Conservation (phyloP, 345 rosid species). For the Xanthoceras sorbifolium region DNA sequence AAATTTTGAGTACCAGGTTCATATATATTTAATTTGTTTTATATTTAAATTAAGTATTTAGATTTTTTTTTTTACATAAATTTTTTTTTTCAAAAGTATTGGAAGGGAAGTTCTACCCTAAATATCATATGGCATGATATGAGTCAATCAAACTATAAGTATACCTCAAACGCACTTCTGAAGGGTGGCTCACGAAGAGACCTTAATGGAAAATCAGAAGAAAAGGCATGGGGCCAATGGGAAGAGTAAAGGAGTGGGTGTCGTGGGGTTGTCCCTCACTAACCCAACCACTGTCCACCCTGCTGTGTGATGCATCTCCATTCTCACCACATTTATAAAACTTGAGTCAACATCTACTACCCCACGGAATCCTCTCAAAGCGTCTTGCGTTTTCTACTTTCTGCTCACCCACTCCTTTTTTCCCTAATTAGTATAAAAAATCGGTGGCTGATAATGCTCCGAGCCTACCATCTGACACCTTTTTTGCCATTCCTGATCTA, state of each 20-base stretch:
- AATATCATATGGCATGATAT: too few species aligned
- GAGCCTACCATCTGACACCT: not conserved
- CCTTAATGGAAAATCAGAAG: not conserved
- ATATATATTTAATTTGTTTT: too few species aligned
- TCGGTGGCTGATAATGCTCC: not conserved
- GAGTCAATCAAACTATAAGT: too few species aligned
- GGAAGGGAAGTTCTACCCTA: too few species aligned
- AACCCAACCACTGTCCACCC: slow-evolving; percentile 33
- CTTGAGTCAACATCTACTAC: not conserved
- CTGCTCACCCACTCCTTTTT: not conserved
- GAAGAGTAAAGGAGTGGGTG: not conserved
- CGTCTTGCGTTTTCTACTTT: not conserved
- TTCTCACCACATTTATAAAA: slow-evolving; percentile 1
- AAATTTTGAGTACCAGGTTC: too few species aligned
- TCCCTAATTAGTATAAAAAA: not conserved
- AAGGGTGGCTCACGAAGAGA: not conserved
- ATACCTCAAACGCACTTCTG: too few species aligned
- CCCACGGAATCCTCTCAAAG: not conserved
- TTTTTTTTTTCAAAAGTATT: too few species aligned
- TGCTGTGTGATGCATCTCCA: not conserved
- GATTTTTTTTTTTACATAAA: too few species aligned
- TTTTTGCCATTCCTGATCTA: not conserved
- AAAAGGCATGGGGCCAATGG: slow-evolving; percentile 3
- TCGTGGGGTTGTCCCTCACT: slow-evolving; percentile 39
- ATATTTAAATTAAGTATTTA: too few species aligned